phyloP scores from a whole-genome alignment of 805 yeast species.

The Metschnikowia vanudenii region DNA sequence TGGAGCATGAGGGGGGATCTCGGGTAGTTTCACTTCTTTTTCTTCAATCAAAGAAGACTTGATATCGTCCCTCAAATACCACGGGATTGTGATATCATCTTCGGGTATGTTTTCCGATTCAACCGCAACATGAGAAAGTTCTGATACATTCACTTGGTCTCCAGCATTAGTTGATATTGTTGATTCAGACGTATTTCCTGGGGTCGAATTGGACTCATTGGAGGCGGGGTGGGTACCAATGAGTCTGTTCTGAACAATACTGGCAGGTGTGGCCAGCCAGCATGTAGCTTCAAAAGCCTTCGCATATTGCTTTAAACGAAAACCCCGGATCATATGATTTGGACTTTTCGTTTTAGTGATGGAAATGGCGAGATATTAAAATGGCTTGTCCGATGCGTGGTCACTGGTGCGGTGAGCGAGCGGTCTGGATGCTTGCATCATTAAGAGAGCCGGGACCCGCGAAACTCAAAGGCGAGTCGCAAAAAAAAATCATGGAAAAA shows the following conservation, averaged over 20 bases:
- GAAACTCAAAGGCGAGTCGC: not conserved
- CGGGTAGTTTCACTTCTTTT: slow-evolving; percentile 43
- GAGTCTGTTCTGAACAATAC: not conserved
- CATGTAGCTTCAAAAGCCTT: not conserved
- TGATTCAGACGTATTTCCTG: not conserved
- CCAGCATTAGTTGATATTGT: not conserved
- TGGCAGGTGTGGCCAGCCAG: not conserved
- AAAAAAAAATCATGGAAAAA: not conserved
- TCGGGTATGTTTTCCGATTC: not conserved
- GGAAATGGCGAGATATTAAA: too few species aligned
- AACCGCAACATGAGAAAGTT: not conserved
- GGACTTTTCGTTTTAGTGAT: not conserved
- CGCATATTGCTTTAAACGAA: not conserved
- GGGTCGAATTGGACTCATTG: not conserved
- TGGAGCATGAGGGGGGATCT: slow-evolving; percentile 61
- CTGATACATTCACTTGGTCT: not conserved
- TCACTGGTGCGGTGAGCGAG: not conserved
- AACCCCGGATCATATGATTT: not conserved
- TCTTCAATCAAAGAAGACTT: slow-evolving; percentile 29
- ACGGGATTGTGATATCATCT: slow-evolving; percentile 38
- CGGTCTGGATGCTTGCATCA: not conserved
- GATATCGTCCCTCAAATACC: slow-evolving; percentile 57
- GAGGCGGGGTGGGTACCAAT: not conserved
- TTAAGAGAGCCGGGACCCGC: not conserved
- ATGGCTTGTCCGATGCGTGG: too few species aligned